Base-by-base conservation (phyloP, 306 rosid genomes). In the Prunus armeniaca region DNA sequence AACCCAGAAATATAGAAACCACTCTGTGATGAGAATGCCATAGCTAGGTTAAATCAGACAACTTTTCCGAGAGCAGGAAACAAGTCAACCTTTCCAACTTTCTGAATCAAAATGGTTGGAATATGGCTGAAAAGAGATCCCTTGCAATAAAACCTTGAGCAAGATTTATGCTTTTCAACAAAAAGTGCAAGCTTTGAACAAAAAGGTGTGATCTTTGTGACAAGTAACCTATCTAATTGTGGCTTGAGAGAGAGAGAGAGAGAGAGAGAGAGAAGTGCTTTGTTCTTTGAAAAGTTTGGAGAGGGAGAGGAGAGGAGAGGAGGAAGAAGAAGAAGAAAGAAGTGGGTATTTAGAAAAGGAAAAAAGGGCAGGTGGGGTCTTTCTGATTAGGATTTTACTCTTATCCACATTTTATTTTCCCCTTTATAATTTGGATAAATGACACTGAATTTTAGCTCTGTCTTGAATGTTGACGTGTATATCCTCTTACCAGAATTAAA, bases 1-100 rank as follows among this genome's bases (percentile, higher is more conserved):
- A 86, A 58, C 79, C 82, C 89, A 76, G 84, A 69, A 81, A 81
- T 73, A 71, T 15, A 80, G 55, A 84, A 19, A 71, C 80, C 81
- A 79, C 71, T 79, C 74, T 83, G 86, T 79, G 83, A 75, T 14
- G 87, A 83, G 62, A 74, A 80, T 71, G 88, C 86, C 85, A 77
- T 86, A 73, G 47, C 7, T 38, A 32, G 43, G 56, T 43, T 17
- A 49, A 76, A 38, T 46, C 65, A 27, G 45, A 72, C 12, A 17
- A 50, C 63, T n/a, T 67, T 32, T 51, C 54, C 7, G 7, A 69
- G 49, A 75, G 78, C 71, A 72, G 22, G 51, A 76, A 85, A 58
- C 85, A 84, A 64, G 28, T 28, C 41, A 72, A 34, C 73, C 46
- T 65, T 73, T 27, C 73, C 41, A 64, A 6, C 34, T 34, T 57